Percentiles rank a stretch among this genome's conserved stretches.
These are phyloP conservation scores for Stagonosporopsis tanaceti DNA, from an alignment of 2,329 filamentous ascomycete genomes.

Conservation along the genomic window DNA sequence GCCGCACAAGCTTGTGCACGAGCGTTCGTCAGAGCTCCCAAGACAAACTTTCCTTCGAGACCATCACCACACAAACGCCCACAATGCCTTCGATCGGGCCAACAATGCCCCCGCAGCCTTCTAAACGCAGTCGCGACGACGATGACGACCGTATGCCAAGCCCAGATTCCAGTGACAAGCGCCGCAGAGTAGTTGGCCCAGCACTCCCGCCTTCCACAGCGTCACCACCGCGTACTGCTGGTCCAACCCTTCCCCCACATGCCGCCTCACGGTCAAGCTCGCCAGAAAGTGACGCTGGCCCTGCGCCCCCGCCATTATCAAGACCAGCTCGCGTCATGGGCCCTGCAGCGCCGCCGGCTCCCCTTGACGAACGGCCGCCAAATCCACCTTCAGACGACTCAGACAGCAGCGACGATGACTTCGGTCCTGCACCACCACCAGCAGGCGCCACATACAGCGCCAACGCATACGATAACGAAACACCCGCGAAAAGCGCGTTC, in stretches of 20 bases:
- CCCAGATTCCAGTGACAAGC: slow-evolving; percentile 57
- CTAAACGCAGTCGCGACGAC: slow-evolving; percentile 60
- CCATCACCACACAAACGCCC: neutral
- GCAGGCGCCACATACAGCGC: slow-evolving; percentile 25
- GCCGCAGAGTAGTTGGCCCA: slow-evolving; percentile 63
- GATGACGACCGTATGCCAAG: slow-evolving; percentile 52
- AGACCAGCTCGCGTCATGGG: slow-evolving; percentile 56
- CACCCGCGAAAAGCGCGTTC: slow-evolving; percentile 38
- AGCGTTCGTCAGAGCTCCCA: slow-evolving; percentile 4
- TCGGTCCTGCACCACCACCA: slow-evolving; percentile 56
- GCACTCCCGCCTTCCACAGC: slow-evolving; percentile 58
- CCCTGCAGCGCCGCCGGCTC: slow-evolving; percentile 62
- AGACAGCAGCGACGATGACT: slow-evolving; percentile 53
- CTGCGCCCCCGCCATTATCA: slow-evolving; percentile 47
- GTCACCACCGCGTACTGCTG: slow-evolving; percentile 52
- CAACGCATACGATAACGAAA: slow-evolving; percentile 20
- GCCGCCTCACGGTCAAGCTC: slow-evolving; percentile 35
- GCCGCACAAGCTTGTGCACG: slow-evolving; percentile 23
- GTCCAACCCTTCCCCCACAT: slow-evolving; percentile 62
- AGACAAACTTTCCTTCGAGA: neutral
- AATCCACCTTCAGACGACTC: slow-evolving; percentile 48
- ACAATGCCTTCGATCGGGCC: slow-evolving; percentile 73
- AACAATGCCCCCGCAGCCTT: slow-evolving; percentile 71
- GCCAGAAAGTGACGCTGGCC: slow-evolving; percentile 38
- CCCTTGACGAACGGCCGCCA: slow-evolving; percentile 56